These are phyloP conservation scores for Ceratocystis lukuohia DNA, from an alignment of 2,329 filamentous ascomycete species.

Conservation along the genomic window DNA sequence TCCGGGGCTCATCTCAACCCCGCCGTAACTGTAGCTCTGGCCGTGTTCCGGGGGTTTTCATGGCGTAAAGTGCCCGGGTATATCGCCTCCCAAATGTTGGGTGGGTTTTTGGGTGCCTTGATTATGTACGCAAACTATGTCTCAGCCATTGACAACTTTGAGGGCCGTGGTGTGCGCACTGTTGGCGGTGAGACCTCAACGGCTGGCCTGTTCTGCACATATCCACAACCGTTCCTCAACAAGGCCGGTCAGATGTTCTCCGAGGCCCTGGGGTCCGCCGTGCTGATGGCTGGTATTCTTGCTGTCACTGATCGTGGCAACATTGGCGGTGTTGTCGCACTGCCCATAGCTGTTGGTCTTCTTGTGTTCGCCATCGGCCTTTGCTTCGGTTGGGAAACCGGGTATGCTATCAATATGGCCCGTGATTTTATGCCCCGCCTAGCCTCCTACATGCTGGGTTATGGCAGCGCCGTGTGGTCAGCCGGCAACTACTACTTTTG, in stretches of 20 bases:
- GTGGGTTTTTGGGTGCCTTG: conserved; percentile 48
- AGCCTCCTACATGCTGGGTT: conserved; percentile 54
- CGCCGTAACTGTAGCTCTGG: conserved; percentile 57
- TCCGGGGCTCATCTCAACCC: conserved; percentile 57
- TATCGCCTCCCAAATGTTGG: conserved; percentile 49
- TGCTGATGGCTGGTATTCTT: conserved; percentile 61
- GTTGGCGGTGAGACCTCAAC: conserved; percentile 46
- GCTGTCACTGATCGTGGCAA: conserved; percentile 48
- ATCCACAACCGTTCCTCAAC: conserved; percentile 49
- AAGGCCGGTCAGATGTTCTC: conserved; percentile 53
- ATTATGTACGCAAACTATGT: conserved; percentile 52
- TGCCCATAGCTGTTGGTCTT: conserved; percentile 24
- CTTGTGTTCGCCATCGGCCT: conserved; percentile 60
- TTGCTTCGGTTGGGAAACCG: conserved; percentile 64
- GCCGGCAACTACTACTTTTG: conserved; percentile 61
- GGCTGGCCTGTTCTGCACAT: conserved; percentile 61
- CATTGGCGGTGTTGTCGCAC: conserved; percentile 39
- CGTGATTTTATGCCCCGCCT: conserved; percentile 58
- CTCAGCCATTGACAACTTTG: conserved; percentile 48
- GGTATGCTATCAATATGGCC: conserved; percentile 61
- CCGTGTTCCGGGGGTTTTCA: conserved; percentile 53
- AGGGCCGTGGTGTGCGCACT: conserved; percentile 48
- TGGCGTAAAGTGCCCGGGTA: conserved; percentile 61
- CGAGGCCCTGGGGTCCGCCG: conserved; percentile 53
- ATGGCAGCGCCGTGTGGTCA: conserved; percentile 52